phyloP scores from a whole-genome alignment of 2,329 filamentous ascomycete genomes.

The Fusarium nurragi region DNA sequence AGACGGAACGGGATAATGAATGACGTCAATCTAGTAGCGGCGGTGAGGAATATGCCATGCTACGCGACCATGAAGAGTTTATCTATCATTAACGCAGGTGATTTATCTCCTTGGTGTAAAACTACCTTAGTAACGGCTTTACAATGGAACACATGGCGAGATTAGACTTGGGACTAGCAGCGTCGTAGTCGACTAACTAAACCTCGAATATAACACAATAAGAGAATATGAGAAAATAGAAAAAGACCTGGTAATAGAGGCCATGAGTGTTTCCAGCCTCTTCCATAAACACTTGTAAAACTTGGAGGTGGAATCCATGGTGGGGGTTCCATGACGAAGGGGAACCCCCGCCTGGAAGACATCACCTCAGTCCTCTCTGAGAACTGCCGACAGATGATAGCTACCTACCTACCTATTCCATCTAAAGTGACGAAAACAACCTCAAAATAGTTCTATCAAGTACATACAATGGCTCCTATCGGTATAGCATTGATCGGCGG shows the following conservation, averaged over 20 bases:
- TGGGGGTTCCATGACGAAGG: conserved; percentile 21
- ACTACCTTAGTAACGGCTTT: no score
- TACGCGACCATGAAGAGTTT: not conserved
- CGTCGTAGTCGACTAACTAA: not conserved
- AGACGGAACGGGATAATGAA: not conserved
- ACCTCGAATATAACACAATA: not conserved
- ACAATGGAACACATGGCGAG: not conserved
- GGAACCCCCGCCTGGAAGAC: conserved; percentile 19
- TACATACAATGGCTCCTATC: conserved; percentile 49
- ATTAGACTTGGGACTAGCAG: not conserved
- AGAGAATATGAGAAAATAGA: not conserved
- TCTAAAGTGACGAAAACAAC: not conserved
- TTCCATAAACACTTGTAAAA: not conserved
- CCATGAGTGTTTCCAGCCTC: not conserved
- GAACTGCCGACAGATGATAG: conserved; percentile 21
- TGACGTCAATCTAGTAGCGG: conserved; percentile 19
- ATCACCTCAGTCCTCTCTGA: conserved; percentile 15
- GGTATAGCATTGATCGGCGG: conserved; percentile 70
- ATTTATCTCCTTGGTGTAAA: conserved; percentile 17
- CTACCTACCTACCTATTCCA: conserved; percentile 1
- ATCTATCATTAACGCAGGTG: not conserved
- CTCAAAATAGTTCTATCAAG: conserved; percentile 4
- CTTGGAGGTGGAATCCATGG: not conserved
- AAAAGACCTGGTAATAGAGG: not conserved
- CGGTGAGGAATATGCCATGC: conserved; percentile 11